These are phyloP conservation scores for Pseudozyma hubeiensis DNA, from an alignment of 1,284 basidiomycete genomes.

Conservation along the genomic window DNA sequence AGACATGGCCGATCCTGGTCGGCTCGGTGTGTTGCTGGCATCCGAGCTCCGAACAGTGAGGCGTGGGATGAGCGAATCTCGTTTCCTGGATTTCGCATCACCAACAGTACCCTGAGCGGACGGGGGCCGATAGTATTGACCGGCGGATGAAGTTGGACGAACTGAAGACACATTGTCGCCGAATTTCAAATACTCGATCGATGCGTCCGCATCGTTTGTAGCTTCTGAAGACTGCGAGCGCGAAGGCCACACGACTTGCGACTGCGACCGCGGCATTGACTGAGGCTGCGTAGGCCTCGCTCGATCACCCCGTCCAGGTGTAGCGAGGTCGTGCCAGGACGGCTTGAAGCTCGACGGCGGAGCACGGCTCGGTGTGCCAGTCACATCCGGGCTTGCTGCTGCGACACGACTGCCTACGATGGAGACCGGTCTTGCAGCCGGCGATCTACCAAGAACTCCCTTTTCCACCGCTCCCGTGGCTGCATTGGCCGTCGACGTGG, in stretches of 20 bases:
- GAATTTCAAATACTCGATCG: slow-evolving; percentile 40
- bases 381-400: slow-evolving; percentile 9
- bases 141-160: slow-evolving; percentile 45
- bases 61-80: slow-evolving; percentile 54
- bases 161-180: slow-evolving; percentile 8
- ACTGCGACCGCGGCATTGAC: slow-evolving; percentile 38
- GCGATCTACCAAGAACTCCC: slow-evolving; percentile 35
- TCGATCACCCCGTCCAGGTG: background rate
- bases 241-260: slow-evolving; percentile 35
- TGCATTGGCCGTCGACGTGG: slow-evolving; percentile 39
- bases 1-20: slow-evolving; percentile 58
- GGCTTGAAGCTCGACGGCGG: slow-evolving; percentile 45
- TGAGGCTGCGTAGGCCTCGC: slow-evolving; percentile 8
- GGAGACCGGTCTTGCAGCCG: slow-evolving; percentile 22
- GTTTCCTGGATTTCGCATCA: slow-evolving; percentile 36
- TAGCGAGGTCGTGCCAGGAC: slow-evolving; percentile 40
- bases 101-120: slow-evolving; percentile 46
- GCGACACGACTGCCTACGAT: slow-evolving; percentile 15
- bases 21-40: slow-evolving; percentile 15
- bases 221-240: background rate
- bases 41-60: slow-evolving; percentile 35
- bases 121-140: slow-evolving; percentile 57
- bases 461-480: slow-evolving; percentile 39
- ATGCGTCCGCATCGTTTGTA: slow-evolving; percentile 17
- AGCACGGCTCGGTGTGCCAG: slow-evolving; percentile 32